phyloP scores from a whole-genome alignment of 805 yeast species.

The Starmerella bombicola region DNA sequence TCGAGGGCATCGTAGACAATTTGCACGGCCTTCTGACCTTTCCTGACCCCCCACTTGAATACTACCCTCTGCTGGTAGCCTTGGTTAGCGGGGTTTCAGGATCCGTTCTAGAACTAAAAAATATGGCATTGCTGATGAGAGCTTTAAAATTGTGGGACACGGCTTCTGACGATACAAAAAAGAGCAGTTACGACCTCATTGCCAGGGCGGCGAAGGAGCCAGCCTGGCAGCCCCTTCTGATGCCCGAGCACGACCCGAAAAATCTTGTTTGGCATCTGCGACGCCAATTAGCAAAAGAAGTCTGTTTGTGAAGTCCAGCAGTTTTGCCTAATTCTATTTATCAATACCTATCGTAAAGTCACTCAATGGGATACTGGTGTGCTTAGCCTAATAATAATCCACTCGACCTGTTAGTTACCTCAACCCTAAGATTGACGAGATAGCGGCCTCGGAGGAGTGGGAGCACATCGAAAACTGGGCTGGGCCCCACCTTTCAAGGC shows the following conservation, averaged over 20 bases:
- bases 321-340: too few relatives aligned
- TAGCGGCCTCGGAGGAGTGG: too few relatives aligned
- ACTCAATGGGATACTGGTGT: too few relatives aligned
- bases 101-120: not conserved
- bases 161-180: slow-evolving; percentile 1
- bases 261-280: slow-evolving; percentile 8
- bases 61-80: slow-evolving; percentile 20
- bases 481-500: too few relatives aligned
- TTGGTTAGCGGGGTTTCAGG: slow-evolving; percentile 16
- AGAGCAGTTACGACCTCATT: not conserved
- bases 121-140: slow-evolving; percentile 9
- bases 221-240: slow-evolving; percentile 6
- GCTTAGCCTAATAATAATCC: too few relatives aligned
- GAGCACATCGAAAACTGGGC: too few relatives aligned
- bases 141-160: slow-evolving; percentile 10
- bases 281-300: slow-evolving; percentile 8
- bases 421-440: too few relatives aligned
- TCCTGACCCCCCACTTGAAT: slow-evolving; percentile 13
- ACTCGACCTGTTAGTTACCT: too few relatives aligned
- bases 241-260: not conserved
- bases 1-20: not conserved
- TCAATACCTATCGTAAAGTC: too few relatives aligned
- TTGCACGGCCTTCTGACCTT: slow-evolving; percentile 9
- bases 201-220: slow-evolving; percentile 5
- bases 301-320: slow-evolving; percentile 1